Evolutionary conservation across 2,329 filamentous ascomycete genomes (phyloP).

Genomic region (Colletotrichum tofieldiae): DNA sequence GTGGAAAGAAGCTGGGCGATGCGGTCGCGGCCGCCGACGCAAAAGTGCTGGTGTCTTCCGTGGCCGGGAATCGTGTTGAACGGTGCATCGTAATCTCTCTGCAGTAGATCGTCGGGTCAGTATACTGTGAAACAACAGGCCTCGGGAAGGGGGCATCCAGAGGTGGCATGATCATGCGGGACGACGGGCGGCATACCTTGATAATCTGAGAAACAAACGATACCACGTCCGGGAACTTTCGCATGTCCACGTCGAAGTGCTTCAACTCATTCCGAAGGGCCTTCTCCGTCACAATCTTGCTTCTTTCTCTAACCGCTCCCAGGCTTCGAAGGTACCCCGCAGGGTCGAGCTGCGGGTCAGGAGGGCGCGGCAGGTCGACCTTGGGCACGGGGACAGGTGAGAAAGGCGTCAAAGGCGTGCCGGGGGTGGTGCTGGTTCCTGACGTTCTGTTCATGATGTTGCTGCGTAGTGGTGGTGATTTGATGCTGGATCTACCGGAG

Average conservation of each 20-base stretch:
- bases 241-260: slow-evolving; percentile 91
- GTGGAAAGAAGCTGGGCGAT: slow-evolving; percentile 79
- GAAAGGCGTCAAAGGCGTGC: slow-evolving; percentile 67
- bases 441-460: slow-evolving; percentile 65
- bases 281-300: slow-evolving; percentile 81
- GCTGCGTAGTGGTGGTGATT: slow-evolving; percentile 56
- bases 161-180: slow-evolving; percentile 1
- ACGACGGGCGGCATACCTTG: slow-evolving; percentile 75
- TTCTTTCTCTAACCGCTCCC: slow-evolving; percentile 87
- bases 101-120: slow-evolving; percentile 29
- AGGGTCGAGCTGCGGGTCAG: slow-evolving; percentile 90
- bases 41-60: slow-evolving; percentile 87
- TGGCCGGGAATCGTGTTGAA: slow-evolving; percentile 84
- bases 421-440: slow-evolving; percentile 63
- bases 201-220: slow-evolving; percentile 93
- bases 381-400: slow-evolving; percentile 75
- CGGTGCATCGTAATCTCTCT: slow-evolving; percentile 71
- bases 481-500: slow-evolving; percentile 66
- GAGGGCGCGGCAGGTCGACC: slow-evolving; percentile 85
- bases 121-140: slow-evolving; percentile 4
- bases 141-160: slow-evolving; percentile 1
- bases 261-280: slow-evolving; percentile 83
- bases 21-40: slow-evolving; percentile 82
- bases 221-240: slow-evolving; percentile 87
- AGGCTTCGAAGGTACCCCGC: slow-evolving; percentile 93